A percentile compares a stretch with the other conserved stretches of the same genome.
Evolutionary conservation across 2,329 filamentous ascomycete species (phyloP).

Genomic region (Sclerotinia spermophila): DNA sequence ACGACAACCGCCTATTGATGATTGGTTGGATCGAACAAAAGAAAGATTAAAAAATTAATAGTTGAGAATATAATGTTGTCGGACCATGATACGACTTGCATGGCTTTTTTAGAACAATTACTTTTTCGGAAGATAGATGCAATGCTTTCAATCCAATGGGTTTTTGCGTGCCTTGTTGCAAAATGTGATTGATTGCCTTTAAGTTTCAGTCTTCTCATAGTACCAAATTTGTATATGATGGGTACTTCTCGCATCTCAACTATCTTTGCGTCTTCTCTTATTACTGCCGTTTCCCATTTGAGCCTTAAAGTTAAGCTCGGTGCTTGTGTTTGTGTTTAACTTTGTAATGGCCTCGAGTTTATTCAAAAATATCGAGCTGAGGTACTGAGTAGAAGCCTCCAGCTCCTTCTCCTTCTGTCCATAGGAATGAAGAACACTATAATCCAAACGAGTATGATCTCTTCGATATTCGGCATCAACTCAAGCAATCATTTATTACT

Average conservation of each 20-base stretch:
- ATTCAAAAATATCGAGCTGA: no score
- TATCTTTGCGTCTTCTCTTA: no score
- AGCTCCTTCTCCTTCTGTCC: no score
- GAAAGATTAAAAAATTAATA: neutral
- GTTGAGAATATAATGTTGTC: neutral
- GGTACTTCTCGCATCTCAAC: neutral
- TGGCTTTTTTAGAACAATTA: neutral
- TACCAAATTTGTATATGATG: neutral
- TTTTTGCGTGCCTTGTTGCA: neutral
- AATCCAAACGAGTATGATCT: no score
- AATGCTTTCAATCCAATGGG: neutral
- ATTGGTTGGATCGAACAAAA: neutral
- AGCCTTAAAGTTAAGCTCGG: no score
- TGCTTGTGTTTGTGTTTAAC: no score
- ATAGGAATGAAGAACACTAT: no score
- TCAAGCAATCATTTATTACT: no score
- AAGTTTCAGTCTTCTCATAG: neutral
- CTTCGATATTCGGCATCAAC: no score
- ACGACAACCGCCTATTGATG: slow-evolving; percentile 1
- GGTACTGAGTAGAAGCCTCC: no score
- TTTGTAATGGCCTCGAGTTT: no score
- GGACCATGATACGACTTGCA: neutral
- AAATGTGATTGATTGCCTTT: neutral
- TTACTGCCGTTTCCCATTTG: no score
- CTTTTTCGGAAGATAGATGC: neutral